Evolutionary conservation across 345 rosid species (phyloP), one percentile per base, ranked within the genome.

Genomic region (Sonneratia caseolaris): DNA sequence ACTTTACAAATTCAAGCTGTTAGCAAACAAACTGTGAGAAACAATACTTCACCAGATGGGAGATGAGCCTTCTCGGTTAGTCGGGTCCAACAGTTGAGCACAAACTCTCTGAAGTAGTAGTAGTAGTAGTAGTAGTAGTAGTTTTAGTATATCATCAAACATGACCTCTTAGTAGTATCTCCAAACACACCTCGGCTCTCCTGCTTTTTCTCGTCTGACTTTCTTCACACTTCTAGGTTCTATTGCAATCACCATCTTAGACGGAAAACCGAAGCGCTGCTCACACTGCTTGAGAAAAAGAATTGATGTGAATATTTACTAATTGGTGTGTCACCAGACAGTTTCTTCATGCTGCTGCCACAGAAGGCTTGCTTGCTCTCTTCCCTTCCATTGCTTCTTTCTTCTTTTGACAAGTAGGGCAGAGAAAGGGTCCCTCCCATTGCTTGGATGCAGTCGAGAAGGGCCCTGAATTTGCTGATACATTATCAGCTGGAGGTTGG

Each of bases 321-420:
- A 71, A 70, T 75, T 22, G 21, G 21, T 36, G 9, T 15, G 24
- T 80, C 75, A 81, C 81, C 75, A 38, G 70, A 74, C 74, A 61
- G 8, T 15, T 68, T 47, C 55, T 32, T 49, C 11, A n/a, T 66
- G 70, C 64, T 72, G 78, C 81, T 81, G 87, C 79, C 79, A 85
- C 81, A 48, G 83, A 73, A 7, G 89, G 84, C 81, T 76, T 80
- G 82, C 79, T 79, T 21, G 99, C 70, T 85, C 87, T 88, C 82
- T 88, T 96, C 71, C 99, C 99, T 87, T 96, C 99, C 99, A 96
- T 96, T 42, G 99, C 99, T 64, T 96, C 99, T 82, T 91, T 96
- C 94, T 96, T 96, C 73, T 79, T 87, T 84, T 81, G 82, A 80
- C 99, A 96, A 75, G 40, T 80, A 16, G 88, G 76, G 76, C 99